Base-by-base conservation (phyloP, 2,329 filamentous ascomycete genomes). In the Tolypocladium tundrense region DNA sequence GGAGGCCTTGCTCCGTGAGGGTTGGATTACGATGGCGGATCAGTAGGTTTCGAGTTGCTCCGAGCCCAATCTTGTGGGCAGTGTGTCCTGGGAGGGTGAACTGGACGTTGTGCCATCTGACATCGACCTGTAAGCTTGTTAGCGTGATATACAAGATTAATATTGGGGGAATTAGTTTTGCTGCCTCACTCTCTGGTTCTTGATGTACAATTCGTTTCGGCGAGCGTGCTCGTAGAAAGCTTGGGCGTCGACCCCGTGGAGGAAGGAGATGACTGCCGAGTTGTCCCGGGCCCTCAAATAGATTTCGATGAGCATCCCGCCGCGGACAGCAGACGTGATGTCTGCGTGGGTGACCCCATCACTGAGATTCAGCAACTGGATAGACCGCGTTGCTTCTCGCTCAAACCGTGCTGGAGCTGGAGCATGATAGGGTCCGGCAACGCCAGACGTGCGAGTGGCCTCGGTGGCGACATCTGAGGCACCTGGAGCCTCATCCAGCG, bases 41-140 rank as follows among this genome's bases (percentile, higher is more conserved):
- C 24, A 92, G 73, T 42, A 95, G 70, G 65, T 93, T 94, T 60
- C 90, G 84, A 48, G 84, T 88, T 16, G 88, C 88, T 16, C 89
- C 88, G 53, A 71, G 75, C 43, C 72, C 71, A 57, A 92, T 79
- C 67, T 88, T 88, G 68, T 80, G 77, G 27, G 80, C 79, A 56
- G 91, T 77, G 68, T 90, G 83, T 3, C 75, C 73, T 2, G 81
- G 77, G 10, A 93, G 75, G 39, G 79, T 77, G 66, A 86, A 91
- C 65, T 92, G 89, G 14, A 83, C 82, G 41, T 90, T 82, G 55
- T 79, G 81, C 90, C 89, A 93, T 60, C 76, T 77, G 42, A 89
- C 77, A 16, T 85, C 79, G 53, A 91, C 75, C 88, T 92, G 16
- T 13, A n/a, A 59, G 16, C 39, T 19, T 8, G 39, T 40, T 40